phyloP scores from a whole-genome alignment of 495 filamentous ascomycete species.

The Tuber calosporum region DNA sequence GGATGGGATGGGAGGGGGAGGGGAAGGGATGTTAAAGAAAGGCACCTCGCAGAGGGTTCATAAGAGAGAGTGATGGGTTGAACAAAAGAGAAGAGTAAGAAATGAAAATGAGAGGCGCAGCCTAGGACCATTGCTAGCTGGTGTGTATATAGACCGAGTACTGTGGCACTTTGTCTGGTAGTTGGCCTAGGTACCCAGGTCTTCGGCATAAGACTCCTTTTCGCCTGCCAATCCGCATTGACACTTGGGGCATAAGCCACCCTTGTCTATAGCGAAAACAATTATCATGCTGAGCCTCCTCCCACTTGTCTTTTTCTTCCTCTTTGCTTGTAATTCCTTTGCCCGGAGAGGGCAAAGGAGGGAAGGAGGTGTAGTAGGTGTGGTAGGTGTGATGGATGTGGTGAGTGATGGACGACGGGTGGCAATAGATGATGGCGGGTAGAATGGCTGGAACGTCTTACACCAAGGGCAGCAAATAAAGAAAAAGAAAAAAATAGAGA shows the following conservation, averaged over 20 bases:
- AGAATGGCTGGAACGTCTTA: neutral
- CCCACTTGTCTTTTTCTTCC: neutral
- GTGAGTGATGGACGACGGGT: neutral
- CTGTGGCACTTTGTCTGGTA: neutral
- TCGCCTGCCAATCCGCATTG: constrained; percentile 4
- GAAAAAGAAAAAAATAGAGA: neutral
- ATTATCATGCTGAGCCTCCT: constrained; percentile 1
- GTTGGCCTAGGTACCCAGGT: neutral
- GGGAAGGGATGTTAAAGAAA: neutral
- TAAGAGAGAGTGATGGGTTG: neutral
- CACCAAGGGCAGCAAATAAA: neutral
- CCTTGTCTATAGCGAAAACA: constrained; percentile 3
- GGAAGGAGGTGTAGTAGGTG: neutral
- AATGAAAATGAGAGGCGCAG: neutral
- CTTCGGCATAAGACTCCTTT: neutral
- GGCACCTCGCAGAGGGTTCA: constrained; percentile 3
- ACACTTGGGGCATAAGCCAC: neutral
- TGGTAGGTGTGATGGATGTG: neutral
- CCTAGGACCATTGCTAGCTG: neutral
- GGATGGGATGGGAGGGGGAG: neutral
- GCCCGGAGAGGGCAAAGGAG: neutral
- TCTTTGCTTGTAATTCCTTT: neutral
- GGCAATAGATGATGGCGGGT: neutral
- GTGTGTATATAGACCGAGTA: neutral
- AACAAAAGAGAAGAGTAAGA: neutral